Base-by-base conservation (phyloP, 768 basidiomycete genomes). In the Kwoniella botswanensis region DNA sequence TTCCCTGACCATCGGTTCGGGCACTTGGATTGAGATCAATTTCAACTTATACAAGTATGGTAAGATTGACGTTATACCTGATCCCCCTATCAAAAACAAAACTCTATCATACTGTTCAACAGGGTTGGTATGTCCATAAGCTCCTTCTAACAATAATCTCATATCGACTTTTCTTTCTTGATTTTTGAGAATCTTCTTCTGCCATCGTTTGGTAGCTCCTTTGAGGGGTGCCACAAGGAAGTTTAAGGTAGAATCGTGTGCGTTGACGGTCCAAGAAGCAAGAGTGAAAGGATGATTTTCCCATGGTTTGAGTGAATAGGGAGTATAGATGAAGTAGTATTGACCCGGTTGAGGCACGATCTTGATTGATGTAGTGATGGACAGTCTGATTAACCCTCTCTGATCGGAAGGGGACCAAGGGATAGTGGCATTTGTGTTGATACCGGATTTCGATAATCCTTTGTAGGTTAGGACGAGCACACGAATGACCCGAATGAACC, bases 271-370 rank as follows among this genome's bases (percentile, higher is more conserved):
- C 74, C 71, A 75, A 24, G 56, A 57, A 3, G 76, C 73, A 7
- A 78, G 43, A 42, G 76, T 75, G 72, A 78, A 78, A 17, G 76
- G 76, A 56, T 78, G 76, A 61, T 78, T 78, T 52, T 78, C 76
- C 74, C 74, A 78, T 22, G 71, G 71, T 6, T 67, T 74, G 52
- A 70, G 15, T 9, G 62, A 61, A 12, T 52, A 26, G 2, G 76
- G 74, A 4, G 69, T 67, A 57, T 77, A 77, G 41, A 77, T 66
- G 60, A 68, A 77, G 64, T 69, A 77, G 52, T 77, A 71, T 52
- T 71, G 63, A 11, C 76, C 76, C 11, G 76, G 67, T 44, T 63
- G 53, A 17, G 76, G 74, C 1, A 24, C 35, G 52, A 71, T 65
- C 4, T 52, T 42, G 26, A 73, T 57, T 9, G 62, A 35, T 9